Evolutionary conservation across 1,139 yeast genomes (phyloP).

Genomic region (Citeromyces siamensis): DNA sequence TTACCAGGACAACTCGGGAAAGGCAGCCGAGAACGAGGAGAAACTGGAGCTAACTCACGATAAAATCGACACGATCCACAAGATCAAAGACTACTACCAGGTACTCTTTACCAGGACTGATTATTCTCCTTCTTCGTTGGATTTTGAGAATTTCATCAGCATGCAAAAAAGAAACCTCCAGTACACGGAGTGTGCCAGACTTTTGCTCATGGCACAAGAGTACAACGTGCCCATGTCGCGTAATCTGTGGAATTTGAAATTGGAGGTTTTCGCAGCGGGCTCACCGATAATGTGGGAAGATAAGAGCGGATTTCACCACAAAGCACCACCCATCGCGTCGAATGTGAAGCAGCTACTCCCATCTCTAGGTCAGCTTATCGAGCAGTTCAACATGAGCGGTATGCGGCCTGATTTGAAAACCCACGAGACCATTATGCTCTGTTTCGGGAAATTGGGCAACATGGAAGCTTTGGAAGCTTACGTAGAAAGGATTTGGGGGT

Average conservation of each 20-base stretch:
- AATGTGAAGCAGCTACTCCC: conserved; percentile 11
- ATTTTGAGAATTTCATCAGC: not conserved
- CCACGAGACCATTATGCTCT: conserved; percentile 11
- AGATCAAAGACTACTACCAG: not conserved
- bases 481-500: conserved; percentile 15
- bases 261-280: conserved; percentile 14
- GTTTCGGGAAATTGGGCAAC: conserved; percentile 12
- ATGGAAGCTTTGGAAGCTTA: conserved; percentile 11
- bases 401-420: conserved; percentile 11
- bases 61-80: not conserved
- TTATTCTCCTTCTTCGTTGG: not conserved
- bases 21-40: not conserved
- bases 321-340: conserved; percentile 7
- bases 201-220: not conserved
- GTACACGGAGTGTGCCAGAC: not conserved
- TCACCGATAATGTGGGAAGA: conserved; percentile 15
- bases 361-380: conserved; percentile 9
- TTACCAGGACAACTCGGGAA: not conserved
- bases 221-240: conserved; percentile 11
- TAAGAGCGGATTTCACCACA: conserved; percentile 10
- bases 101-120: not conserved
- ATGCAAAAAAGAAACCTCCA: not conserved
- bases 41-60: not conserved
- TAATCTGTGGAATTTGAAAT: conserved; percentile 14
- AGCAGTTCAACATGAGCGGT: conserved; percentile 8